A percentile compares a stretch with the other conserved stretches of the same genome.
These are phyloP conservation scores for Psidium friedrichsthalianum DNA, from an alignment of 345 rosid genomes.

Conservation along the genomic window DNA sequence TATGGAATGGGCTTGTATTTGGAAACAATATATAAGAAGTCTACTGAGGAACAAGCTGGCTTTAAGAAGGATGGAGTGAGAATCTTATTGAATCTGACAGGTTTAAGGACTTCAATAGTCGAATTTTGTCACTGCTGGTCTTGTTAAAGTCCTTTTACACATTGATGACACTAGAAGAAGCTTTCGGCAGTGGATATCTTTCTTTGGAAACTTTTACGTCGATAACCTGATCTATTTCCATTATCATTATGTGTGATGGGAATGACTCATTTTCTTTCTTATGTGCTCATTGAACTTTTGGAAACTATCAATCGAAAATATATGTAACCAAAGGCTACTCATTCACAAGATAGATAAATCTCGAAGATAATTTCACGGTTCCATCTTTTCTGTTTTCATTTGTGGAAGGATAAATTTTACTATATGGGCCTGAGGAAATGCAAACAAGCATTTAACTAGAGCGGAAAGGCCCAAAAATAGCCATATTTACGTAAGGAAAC, in stretches of 20 bases:
- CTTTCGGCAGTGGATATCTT: neutral
- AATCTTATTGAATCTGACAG: neutral
- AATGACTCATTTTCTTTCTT: neutral
- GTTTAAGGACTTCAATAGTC: neutral
- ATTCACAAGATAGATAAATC: neutral
- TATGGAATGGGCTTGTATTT: neutral
- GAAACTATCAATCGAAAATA: neutral
- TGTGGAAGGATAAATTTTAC: neutral
- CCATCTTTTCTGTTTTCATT: neutral
- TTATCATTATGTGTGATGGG: neutral
- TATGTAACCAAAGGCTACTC: neutral
- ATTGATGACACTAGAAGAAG: neutral
- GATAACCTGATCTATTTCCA: neutral
- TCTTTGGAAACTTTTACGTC: neutral
- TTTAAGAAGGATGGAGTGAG: neutral
- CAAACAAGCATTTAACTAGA: neutral
- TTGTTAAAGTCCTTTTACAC: neutral
- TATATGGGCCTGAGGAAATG: neutral
- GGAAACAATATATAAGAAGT: neutral
- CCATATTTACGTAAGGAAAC: neutral
- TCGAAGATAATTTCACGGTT: neutral
- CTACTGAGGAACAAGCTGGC: neutral
- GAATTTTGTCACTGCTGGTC: neutral
- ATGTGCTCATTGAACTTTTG: neutral
- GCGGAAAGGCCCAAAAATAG: neutral